Conservation (phyloP, 129 eudicot species). For the Smallanthus sonchifolius region DNA sequence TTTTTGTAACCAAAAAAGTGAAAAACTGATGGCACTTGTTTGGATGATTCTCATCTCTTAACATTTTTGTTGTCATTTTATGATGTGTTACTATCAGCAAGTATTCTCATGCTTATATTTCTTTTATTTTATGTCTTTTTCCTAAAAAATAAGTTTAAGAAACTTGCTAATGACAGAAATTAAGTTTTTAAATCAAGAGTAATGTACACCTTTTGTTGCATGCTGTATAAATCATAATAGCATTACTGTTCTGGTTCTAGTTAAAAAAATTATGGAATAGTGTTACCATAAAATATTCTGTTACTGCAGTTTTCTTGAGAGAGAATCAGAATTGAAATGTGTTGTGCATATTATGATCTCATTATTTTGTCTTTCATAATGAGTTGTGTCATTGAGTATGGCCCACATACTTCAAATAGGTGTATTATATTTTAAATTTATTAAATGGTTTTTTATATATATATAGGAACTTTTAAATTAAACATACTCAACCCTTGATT, state of each 20-base stretch:
- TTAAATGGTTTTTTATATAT: not conserved
- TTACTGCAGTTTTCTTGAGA: slow-evolving; percentile 38
- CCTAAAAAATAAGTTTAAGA: not conserved
- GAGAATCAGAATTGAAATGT: slow-evolving; percentile 36
- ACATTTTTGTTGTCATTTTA: slow-evolving; percentile 37
- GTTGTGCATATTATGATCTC: slow-evolving; percentile 28
- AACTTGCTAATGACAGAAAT: not conserved
- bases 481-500: not conserved
- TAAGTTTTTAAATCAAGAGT: slow-evolving; percentile 17
- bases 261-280: slow-evolving; percentile 11
- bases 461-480: not conserved
- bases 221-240: not conserved
- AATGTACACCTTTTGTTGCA: slow-evolving; percentile 13
- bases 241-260: slow-evolving; percentile 3
- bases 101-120: slow-evolving; percentile 30
- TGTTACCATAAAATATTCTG: slow-evolving; percentile 18
- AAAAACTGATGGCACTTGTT: slow-evolving; percentile 70
- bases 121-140: not conserved
- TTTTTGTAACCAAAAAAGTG: slow-evolving; percentile 42
- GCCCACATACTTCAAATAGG: slow-evolving; percentile 30
- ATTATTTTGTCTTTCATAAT: slow-evolving; percentile 25
- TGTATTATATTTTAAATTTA: not conserved
- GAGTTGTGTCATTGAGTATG: slow-evolving; percentile 4
- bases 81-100: slow-evolving; percentile 62
- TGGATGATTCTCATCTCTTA: slow-evolving; percentile 44